Evolutionary conservation across 495 filamentous ascomycete genomes (phyloP).

Genomic region (Neurospora terricola): DNA sequence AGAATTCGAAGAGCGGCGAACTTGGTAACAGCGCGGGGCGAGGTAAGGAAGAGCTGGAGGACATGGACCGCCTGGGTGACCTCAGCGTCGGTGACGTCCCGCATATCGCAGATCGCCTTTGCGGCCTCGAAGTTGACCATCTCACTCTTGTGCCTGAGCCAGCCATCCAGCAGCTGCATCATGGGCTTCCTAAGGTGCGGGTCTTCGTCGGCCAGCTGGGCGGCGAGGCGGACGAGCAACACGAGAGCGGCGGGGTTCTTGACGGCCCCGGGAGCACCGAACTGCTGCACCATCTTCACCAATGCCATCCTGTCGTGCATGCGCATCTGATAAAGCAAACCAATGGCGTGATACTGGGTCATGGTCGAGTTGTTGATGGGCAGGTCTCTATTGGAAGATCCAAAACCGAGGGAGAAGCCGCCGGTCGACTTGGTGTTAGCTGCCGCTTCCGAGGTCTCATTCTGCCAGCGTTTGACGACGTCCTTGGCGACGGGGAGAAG

Average conservation of each 20-base stretch:
- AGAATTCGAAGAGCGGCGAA: constrained; percentile 96
- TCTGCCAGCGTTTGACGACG: constrained; percentile 96
- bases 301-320: constrained; percentile 94
- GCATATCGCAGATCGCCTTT: constrained; percentile 92
- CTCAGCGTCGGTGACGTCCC: constrained; percentile 85
- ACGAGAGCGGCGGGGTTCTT: constrained; percentile 91
- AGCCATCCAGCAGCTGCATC: constrained; percentile 91
- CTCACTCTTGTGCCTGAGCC: constrained; percentile 96
- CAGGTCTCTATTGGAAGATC: constrained; percentile 56
- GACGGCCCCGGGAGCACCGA: constrained; percentile 77
- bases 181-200: constrained; percentile 78
- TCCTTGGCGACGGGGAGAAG: constrained; percentile 92
- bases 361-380: constrained; percentile 79
- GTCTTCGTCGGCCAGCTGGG: constrained; percentile 93
- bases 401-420: constrained; percentile 84
- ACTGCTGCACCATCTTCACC: constrained; percentile 99
- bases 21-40: constrained; percentile 93
- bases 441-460: constrained; percentile 95
- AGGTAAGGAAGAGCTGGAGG: constrained; percentile 92
- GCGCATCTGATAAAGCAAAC: constrained; percentile 95
- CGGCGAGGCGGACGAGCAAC: constrained; percentile 84
- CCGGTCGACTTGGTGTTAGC: constrained; percentile 77
- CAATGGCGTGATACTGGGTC: constrained; percentile 98
- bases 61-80: constrained; percentile 87
- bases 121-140: constrained; percentile 99